These are phyloP conservation scores for Jacaranda copaia DNA, from an alignment of 257 asterid species.

Conservation along the genomic window DNA sequence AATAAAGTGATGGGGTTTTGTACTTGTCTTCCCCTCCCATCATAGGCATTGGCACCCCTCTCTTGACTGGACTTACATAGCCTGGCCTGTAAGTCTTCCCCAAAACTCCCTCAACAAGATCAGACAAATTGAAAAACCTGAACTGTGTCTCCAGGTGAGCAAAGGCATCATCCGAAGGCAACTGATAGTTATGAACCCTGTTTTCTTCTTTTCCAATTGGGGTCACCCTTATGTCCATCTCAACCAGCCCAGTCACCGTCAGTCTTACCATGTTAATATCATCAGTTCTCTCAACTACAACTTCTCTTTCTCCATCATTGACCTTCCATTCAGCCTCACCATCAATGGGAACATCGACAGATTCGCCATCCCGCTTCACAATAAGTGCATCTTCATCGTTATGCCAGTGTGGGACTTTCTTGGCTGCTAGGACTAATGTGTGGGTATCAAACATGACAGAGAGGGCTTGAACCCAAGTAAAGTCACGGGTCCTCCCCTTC, in stretches of 20 bases:
- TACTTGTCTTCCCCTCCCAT: conserved; percentile 83
- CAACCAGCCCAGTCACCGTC: conserved; percentile 43
- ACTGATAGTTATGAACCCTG: conserved; percentile 62
- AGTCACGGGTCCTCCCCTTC: conserved; percentile 70
- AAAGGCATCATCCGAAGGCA: conserved; percentile 59
- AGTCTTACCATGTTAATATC: conserved; percentile 62
- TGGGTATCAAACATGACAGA: conserved; percentile 66
- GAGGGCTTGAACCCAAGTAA: conserved; percentile 82
- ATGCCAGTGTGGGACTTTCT: conserved; percentile 58
- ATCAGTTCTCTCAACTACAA: conserved; percentile 65
- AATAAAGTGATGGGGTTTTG: conserved; percentile 58
- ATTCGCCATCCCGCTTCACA: conserved; percentile 56
- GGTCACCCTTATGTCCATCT: conserved; percentile 56
- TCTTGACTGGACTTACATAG: conserved; percentile 62
- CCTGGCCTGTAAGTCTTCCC: conserved; percentile 74
- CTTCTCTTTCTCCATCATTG: conserved; percentile 42
- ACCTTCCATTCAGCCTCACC: conserved; percentile 67
- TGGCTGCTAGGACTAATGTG: conserved; percentile 63
- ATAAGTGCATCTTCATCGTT: conserved; percentile 52
- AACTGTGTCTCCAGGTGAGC: conserved; percentile 77
- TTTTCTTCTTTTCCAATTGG: conserved; percentile 65
- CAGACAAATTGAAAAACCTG: conserved; percentile 57
- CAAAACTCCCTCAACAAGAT: conserved; percentile 59
- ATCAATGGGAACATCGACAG: conserved; percentile 47
- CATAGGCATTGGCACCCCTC: conserved; percentile 73